These are phyloP conservation scores for Xylaria polymorpha DNA, from an alignment of 2,329 filamentous ascomycete species.

Conservation along the genomic window DNA sequence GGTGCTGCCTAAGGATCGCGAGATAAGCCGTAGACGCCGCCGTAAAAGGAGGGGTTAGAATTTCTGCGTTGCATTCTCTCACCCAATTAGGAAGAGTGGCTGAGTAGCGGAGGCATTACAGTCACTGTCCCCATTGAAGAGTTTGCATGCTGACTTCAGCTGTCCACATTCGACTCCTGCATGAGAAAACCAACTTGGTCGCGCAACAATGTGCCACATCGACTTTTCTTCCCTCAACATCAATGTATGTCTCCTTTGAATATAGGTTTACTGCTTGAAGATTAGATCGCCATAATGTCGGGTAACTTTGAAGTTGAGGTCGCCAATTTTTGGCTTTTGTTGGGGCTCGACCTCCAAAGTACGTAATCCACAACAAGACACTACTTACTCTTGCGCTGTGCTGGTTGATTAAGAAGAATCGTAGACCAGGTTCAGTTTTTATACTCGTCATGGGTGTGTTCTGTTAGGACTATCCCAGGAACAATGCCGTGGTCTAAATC, in stretches of 20 bases:
- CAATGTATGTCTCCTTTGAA: neutral
- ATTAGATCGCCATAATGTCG: conserved; percentile 1
- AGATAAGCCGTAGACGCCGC: neutral
- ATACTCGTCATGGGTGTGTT: conserved; percentile 17
- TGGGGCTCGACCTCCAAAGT: conserved; percentile 18
- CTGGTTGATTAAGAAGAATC: neutral
- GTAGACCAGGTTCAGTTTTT: conserved; percentile 15
- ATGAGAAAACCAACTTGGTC: neutral
- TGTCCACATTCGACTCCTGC: neutral
- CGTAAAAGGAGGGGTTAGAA: neutral
- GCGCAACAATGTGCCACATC: neutral
- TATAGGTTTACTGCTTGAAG: neutral
- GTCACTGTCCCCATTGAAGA: neutral
- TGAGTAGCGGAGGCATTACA: neutral
- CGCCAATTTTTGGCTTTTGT: conserved; percentile 23
- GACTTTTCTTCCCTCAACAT: neutral
- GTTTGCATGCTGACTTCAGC: neutral
- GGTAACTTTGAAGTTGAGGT: conserved; percentile 8
- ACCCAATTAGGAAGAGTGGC: neutral
- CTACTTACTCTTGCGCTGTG: no score
- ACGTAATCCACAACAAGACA: neutral
- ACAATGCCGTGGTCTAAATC: neutral
- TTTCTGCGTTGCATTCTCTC: neutral
- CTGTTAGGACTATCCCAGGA: neutral
- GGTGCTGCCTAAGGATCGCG: neutral